Evolutionary conservation across 2,329 filamentous ascomycete genomes (phyloP).

Genomic region (Paraconiothyrium sp.): DNA sequence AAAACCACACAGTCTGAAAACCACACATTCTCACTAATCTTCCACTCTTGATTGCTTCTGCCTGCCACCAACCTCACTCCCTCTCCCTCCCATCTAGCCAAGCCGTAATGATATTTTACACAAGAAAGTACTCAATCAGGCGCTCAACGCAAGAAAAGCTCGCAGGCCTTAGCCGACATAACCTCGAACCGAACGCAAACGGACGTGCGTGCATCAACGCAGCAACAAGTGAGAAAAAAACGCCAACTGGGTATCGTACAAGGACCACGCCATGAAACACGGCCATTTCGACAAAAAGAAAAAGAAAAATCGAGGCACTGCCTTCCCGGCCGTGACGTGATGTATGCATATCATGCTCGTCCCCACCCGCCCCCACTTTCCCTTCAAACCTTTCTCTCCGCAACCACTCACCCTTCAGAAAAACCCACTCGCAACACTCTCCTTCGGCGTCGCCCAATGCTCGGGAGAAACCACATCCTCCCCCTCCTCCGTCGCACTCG

Average conservation of each 20-base stretch:
- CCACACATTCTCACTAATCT: background rate
- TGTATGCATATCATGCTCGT: background rate
- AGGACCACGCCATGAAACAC: constrained; percentile 1
- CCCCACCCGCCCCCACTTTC: background rate
- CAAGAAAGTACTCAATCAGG: no score
- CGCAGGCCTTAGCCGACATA: background rate
- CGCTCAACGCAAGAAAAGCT: no score
- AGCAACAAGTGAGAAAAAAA: background rate
- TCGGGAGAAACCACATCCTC: constrained; percentile 43
- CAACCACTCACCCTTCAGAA: constrained; percentile 17
- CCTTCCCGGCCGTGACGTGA: constrained; percentile 6
- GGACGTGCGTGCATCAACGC: background rate
- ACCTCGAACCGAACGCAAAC: background rate
- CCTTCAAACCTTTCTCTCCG: background rate
- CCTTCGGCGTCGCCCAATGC: constrained; percentile 48
- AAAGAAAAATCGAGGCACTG: constrained; percentile 1
- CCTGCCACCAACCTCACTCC: no score
- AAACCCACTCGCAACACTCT: constrained; percentile 41
- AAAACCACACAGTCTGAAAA: no score
- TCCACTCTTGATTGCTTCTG: background rate
- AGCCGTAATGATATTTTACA: constrained; percentile 2
- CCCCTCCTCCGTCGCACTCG: constrained; percentile 25
- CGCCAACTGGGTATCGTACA: constrained; percentile 17
- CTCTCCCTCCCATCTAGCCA: background rate
- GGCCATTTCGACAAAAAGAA: background rate